Evolutionary conservation across 768 basidiomycete genomes (phyloP), one percentile per base, ranked within the genome.

Genomic region (Phaffia australis): DNA sequence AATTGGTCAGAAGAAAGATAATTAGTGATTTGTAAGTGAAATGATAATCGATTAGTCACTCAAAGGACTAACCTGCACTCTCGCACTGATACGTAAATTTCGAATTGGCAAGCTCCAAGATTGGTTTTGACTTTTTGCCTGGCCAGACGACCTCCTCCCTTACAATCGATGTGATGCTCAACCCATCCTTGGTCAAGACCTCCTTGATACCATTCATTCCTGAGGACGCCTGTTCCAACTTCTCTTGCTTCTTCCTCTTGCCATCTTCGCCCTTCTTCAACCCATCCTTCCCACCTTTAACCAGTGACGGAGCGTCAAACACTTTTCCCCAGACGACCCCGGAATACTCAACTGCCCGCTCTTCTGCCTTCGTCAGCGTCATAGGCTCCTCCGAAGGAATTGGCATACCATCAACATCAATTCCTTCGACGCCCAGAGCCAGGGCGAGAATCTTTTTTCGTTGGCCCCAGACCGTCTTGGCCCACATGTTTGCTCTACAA

Each of bases 381-480:
- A 42, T 42, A 42, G 35, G 35, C 35, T 42, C 35, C 35, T 42
- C 35, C 4, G 35, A 42, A 42, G 35, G 35, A 42, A 42, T 42
- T 42, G 9, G 56, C 64, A 42, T 56, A 54, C 63, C 63, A 64
- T 9, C 63, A 5, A 11, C 63, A 11, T 64, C 63, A 0, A 54
- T 56, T 64, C 63, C 63, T 35, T 64, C 63, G 42, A 56, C 54
- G 21, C 52, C 64, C 19, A 51, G 61, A 35, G 55, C 32, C 56
- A 62, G 50, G 27, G 56, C 48, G n/a, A 68, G 23, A 21, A 56
- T 58, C 9, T 29, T 23, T 35, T 52, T 63, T 19, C 66, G 27
- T 42, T 68, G 56, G 11, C 56, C 21, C 66, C 61, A 63, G 49
- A 68, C 56, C 1, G 66, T 55, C 32, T 68, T 68, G 47, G 60